Evolutionary conservation across 768 basidiomycete species (phyloP), one percentile per base, ranked within the genome.

Genomic region (Pleurotus salmoneostramineus): DNA sequence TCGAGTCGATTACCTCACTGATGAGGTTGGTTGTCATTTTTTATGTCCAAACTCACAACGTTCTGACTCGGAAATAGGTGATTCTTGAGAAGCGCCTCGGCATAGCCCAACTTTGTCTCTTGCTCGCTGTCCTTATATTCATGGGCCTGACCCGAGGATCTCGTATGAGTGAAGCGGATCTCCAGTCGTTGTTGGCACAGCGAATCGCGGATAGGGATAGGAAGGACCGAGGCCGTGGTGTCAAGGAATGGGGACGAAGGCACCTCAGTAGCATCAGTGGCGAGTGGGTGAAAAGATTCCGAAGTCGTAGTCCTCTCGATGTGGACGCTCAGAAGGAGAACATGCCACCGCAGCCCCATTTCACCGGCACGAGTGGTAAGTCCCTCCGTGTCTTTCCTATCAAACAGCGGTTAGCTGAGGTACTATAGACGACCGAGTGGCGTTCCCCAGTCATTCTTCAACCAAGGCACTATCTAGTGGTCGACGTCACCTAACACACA

Each of bases 41-140:
- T 54, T 56, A 42, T 31, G 10, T 33, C 47, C 12, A 4, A 34
- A 14, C 14, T 15, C 34, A n/a, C 32, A 14, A 51, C 21, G 21
- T 27, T 27, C 21, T 27, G 21, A 27, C 21, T 27, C 7, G 10
- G 7, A 5, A 8, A 14, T 35, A 96, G 91, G 84, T 97, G 34
- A 74, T 87, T 0, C 79, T 95, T 50, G 95, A 97, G 71, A 95
- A 96, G 64, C 87, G 93, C 2, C 81, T 97, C 0, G 88, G 94
- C 2, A 84, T 97, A 17, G 90, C 89, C 0, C 95, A 98, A 65
- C 79, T 98, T 0, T 86, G 89, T 66, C 78, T 95, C 5, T 78
- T 96, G 4, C 77, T 97, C 3, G 83, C 88, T 0, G 88, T 97
- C 7, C 80, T 96, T 15, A 76, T 94, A 10, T 94, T 97, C 68